Base-by-base conservation (phyloP, 164 flowering plant species). In the Vitis riparia region DNA sequence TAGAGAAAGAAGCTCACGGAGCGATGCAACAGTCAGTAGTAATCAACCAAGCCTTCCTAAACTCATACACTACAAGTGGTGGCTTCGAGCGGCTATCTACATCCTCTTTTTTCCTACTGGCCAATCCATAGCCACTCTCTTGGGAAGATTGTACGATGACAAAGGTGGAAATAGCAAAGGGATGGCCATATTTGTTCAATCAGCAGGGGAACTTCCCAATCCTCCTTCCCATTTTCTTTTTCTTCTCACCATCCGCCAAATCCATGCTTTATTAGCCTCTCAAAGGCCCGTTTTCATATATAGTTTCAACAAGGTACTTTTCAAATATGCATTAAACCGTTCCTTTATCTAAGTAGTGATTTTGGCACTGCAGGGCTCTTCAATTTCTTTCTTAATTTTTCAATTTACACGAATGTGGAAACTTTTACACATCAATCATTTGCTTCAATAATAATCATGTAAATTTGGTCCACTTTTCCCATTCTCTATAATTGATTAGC, bases 91-190 rank as follows among this genome's bases (percentile, higher is more conserved):
- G 37, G 27, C 30, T 59, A 0, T 57, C 37, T 76, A 74, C 71
- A 71, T 49, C 13, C 11, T 74, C 16, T 23, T 68, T 77, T 51
- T 68, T 77, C 68, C 76, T 5, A 14, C 59, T 5, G 80, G 83
- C 48, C 83, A 80, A 71, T 65, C 80, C 11, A 64, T 75, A 9
- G 83, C 83, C 48, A 80, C 76, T 16, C 75, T 80, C 7, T 55
- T 80, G 55, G 83, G 83, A 51, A 74, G 78, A 68, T 27, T 76
- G 1, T 80, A 80, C 66, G 71, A 71, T 59, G 79, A 76, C 66
- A 77, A 71, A 71, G 83, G 83, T 12, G 83, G 83, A 2, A 71
- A 76, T 11, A 74, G 83, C 71, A 77, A 73, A 73, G 74, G 80
- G 78, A 63, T 77, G 71, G 76, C 73, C 57, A 80, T 78, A 0